Evolutionary conservation across 441 rosid genomes (phyloP), one percentile per base, ranked within the genome.

Genomic region (Iberis amara): DNA sequence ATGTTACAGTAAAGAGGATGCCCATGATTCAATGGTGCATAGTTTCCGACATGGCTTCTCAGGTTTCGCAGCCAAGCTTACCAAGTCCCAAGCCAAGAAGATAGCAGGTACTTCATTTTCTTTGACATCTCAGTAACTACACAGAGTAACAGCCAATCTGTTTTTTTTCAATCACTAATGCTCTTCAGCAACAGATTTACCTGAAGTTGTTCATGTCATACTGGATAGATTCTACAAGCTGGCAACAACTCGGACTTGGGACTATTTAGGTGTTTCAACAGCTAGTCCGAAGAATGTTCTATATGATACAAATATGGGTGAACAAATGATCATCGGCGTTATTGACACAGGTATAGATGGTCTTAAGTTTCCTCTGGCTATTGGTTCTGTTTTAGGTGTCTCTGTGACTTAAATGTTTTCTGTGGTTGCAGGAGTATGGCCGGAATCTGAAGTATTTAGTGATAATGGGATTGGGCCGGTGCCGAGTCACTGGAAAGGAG

Each of bases 1-100:
- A 36, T 48, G 26, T 28, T 45, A 40, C 72, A 83, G 87, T 64
- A 64, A 72, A 54, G 78, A 77, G 51, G 80, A 74, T 12, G 83
- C 79, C 30, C 64, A 61, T 59, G 57, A 52, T 43, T 83, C 87
- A 11, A 66, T 81, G 62, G 66, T 83, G 15, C 68, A 81, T 49
- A 81, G 82, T 63, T 74, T 77, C 30, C 74, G 70, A 59, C 82
- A 79, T 66, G 88, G 88, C 40, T 81, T 83, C 63, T 79, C 79
- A 12, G 78, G 88, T 23, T 79, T 79, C 32, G 85, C 82, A 3
- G 83, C 83, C 14, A 81, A 71, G 61, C 68, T 81, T 5, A 75
- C 77, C 48, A 52, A 69, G 40, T 59, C 69, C 7, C 78, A 74
- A 52, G 88, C 82, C 7, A 61, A 65, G 38, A 44, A 75, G 47